These are phyloP conservation scores for Nicotiana sylvestris DNA, from an alignment of 257 asterid species.

Conservation along the genomic window DNA sequence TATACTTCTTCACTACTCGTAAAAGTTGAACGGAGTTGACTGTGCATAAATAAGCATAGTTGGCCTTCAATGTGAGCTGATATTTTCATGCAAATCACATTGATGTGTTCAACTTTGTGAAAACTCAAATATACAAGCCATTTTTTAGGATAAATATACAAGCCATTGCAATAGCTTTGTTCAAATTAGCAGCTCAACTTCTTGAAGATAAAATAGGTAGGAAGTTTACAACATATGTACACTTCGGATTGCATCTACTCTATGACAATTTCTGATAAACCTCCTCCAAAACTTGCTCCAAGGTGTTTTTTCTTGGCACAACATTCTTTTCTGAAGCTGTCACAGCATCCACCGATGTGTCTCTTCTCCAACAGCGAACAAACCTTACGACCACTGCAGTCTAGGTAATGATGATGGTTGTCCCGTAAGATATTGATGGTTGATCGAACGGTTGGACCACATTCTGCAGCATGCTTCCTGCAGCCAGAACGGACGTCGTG, in stretches of 20 bases:
- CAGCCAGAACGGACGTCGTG: conserved; percentile 5
- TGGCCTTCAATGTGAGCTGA: background rate
- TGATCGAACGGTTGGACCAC: conserved; percentile 7
- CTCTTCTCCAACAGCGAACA: conserved; percentile 15
- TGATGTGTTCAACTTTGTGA: background rate
- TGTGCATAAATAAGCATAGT: background rate
- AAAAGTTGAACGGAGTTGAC: background rate
- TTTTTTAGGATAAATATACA: background rate
- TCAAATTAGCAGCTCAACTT: background rate
- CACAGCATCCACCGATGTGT: conserved; percentile 42
- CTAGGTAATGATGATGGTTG: background rate
- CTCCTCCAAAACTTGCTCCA: conserved; percentile 29
- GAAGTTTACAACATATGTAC: background rate
- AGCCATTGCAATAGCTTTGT: background rate
- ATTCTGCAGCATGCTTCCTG: conserved; percentile 10
- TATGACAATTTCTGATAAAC: conserved; percentile 51
- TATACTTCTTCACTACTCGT: background rate
- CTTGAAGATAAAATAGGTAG: conserved; percentile 11
- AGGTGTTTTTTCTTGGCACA: conserved; percentile 33
- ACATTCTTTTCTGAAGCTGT: conserved; percentile 46
- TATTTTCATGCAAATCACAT: background rate
- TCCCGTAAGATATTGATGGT: conserved; percentile 2
- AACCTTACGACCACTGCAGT: background rate
- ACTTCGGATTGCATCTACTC: conserved; percentile 23
- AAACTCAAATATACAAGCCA: background rate